Evolutionary conservation across 2,329 filamentous ascomycete species (phyloP).

Genomic region (Xylaria sp.): DNA sequence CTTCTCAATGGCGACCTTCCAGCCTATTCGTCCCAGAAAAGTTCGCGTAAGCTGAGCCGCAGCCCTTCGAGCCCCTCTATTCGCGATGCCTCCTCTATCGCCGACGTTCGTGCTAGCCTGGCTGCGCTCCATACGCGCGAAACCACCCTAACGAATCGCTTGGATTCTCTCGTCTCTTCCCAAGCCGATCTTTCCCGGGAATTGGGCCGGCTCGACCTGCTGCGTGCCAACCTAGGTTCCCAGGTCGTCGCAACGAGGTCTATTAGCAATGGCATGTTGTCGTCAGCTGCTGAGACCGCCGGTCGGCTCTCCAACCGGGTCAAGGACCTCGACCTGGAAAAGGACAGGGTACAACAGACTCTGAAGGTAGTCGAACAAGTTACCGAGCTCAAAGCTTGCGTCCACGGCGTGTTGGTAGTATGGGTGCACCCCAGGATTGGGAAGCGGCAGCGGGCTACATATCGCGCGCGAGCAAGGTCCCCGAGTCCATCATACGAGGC

Average conservation of each 20-base stretch:
- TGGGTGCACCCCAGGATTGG: slow-evolving; percentile 99
- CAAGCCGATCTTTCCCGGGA: slow-evolving; percentile 88
- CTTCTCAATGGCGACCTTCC: slow-evolving; percentile 43
- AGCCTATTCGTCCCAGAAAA: slow-evolving; percentile 34
- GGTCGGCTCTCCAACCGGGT: slow-evolving; percentile 85
- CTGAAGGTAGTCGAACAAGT: slow-evolving; percentile 94
- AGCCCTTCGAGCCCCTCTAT: slow-evolving; percentile 49
- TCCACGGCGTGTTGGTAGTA: slow-evolving; percentile 92
- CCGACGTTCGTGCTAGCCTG: slow-evolving; percentile 81
- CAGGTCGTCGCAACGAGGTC: slow-evolving; percentile 83
- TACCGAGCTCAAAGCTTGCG: slow-evolving; percentile 93
- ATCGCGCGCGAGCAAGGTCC: slow-evolving; percentile 80
- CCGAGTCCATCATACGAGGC: slow-evolving; percentile 78
- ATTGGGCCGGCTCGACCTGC: slow-evolving; percentile 82
- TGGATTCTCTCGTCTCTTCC: slow-evolving; percentile 78
- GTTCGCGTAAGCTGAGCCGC: slow-evolving; percentile 37
- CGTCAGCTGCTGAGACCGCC: slow-evolving; percentile 83
- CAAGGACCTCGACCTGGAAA: slow-evolving; percentile 86
- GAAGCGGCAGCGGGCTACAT: slow-evolving; percentile 93
- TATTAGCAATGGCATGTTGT: slow-evolving; percentile 90
- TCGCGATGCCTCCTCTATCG: slow-evolving; percentile 73
- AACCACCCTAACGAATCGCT: slow-evolving; percentile 71
- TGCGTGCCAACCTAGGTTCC: slow-evolving; percentile 85
- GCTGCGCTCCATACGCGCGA: slow-evolving; percentile 78
- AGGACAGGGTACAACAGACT: slow-evolving; percentile 88